These are phyloP conservation scores for Jamesozyma spencerorum DNA, from an alignment of 805 yeast species.

Conservation along the genomic window DNA sequence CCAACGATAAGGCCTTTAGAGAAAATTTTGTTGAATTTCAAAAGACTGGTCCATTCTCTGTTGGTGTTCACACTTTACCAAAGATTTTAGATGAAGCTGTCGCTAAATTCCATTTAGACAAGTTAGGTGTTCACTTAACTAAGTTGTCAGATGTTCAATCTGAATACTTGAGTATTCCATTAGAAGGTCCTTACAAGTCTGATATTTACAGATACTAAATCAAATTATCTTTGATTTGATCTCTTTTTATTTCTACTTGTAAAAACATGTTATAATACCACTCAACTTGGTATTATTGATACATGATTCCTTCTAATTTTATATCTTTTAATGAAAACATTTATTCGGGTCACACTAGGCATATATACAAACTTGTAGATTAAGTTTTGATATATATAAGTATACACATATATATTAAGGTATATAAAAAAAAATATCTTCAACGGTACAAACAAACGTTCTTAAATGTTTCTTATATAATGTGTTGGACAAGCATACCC, in stretches of 20 bases:
- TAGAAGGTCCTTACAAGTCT: constrained; percentile 95
- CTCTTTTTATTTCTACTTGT: background rate
- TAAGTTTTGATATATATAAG: background rate
- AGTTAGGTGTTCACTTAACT: constrained; percentile 84
- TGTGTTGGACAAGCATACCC: constrained; percentile 93
- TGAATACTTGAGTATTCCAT: constrained; percentile 86
- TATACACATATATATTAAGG: constrained; percentile 2
- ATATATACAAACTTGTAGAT: background rate
- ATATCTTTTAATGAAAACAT: background rate
- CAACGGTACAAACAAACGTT: constrained; percentile 7
- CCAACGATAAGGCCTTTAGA: constrained; percentile 73
- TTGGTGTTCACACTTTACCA: constrained; percentile 94
- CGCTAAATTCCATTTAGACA: constrained; percentile 91
- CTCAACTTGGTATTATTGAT: constrained; percentile 1
- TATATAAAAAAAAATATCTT: constrained; percentile 6
- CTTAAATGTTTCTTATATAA: constrained; percentile 47
- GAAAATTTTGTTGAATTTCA: constrained; percentile 77
- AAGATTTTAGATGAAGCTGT: constrained; percentile 98
- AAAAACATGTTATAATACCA: background rate
- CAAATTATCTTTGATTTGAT: background rate
- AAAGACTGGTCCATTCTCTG: constrained; percentile 81
- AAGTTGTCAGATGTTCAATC: constrained; percentile 71
- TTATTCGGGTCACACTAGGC: constrained; percentile 1
- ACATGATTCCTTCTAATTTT: background rate
- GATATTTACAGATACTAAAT: constrained; percentile 95